These are phyloP conservation scores for Thelephora ganbajun DNA, from an alignment of 768 basidiomycete species.

Conservation along the genomic window DNA sequence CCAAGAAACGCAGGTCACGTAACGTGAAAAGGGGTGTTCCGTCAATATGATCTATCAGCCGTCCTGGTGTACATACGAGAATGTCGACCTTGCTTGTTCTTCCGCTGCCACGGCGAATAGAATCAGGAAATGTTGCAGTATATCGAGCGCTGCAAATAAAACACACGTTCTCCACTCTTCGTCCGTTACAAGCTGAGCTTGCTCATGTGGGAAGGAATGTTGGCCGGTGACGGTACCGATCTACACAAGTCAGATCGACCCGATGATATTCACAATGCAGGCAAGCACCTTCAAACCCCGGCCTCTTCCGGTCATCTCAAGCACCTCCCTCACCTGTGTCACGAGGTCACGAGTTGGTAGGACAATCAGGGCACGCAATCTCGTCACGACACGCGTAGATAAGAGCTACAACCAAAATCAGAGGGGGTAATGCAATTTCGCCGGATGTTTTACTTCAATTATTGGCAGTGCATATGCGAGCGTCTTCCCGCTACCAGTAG, in stretches of 20 bases:
- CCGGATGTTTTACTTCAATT: conserved; percentile 44
- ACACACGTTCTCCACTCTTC: conserved; percentile 30
- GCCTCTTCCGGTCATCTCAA: conserved; percentile 75
- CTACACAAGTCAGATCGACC: conserved; percentile 14
- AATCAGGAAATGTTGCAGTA: conserved; percentile 2
- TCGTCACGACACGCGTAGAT: conserved; percentile 60
- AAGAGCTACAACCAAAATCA: conserved; percentile 31
- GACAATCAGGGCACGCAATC: conserved; percentile 78
- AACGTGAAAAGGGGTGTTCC: conserved; percentile 83
- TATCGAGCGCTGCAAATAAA: not conserved
- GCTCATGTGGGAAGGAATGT: conserved; percentile 88
- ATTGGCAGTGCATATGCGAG: conserved; percentile 92
- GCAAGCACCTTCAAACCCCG: conserved; percentile 64
- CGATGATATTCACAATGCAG: too few relatives aligned
- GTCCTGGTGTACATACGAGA: conserved; percentile 89
- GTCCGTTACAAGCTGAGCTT: conserved; percentile 64
- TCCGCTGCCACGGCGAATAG: conserved; percentile 45
- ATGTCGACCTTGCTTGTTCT: conserved; percentile 90
- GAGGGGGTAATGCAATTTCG: not conserved
- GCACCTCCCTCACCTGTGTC: conserved; percentile 80
- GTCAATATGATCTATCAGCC: conserved; percentile 86
- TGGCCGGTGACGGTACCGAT: conserved; percentile 83
- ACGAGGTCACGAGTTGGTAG: conserved; percentile 93
- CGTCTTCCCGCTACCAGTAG: conserved; percentile 96
- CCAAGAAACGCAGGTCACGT: conserved; percentile 91